Conservation (phyloP, 2,329 filamentous ascomycete genomes). For the Pyricularia pennisetigena region DNA sequence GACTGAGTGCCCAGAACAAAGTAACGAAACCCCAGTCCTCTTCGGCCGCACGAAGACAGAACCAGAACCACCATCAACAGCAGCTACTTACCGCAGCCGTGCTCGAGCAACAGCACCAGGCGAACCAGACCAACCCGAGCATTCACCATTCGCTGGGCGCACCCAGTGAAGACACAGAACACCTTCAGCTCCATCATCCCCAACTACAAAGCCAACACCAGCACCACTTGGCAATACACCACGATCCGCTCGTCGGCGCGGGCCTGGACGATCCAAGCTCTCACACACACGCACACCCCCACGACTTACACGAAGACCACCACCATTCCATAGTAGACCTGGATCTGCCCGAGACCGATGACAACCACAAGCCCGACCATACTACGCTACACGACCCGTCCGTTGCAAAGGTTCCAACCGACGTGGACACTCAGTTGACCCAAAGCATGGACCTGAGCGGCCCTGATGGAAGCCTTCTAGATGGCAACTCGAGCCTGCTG, state of each 20-base stretch:
- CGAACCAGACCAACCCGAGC: neutral
- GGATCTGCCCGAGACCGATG: neutral
- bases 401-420: neutral
- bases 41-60: conserved; percentile 17
- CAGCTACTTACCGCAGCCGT: conserved; percentile 5
- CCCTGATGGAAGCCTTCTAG: conserved; percentile 19
- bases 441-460: conserved; percentile 16
- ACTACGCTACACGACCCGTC: conserved; percentile 1
- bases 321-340: conserved; percentile 3
- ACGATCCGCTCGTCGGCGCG: neutral
- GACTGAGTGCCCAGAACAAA: conserved; percentile 22
- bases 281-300: conserved; percentile 19
- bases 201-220: neutral
- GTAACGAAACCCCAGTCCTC: conserved; percentile 28
- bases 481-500: conserved; percentile 15
- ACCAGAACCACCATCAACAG: conserved; percentile 10
- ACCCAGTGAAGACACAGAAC: neutral
- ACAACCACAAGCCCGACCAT: conserved; percentile 5
- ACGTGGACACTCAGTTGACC: neutral
- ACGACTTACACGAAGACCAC: neutral
- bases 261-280: neutral
- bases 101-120: conserved; percentile 3
- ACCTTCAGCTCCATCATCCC: conserved; percentile 4
- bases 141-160: neutral
- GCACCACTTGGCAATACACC: neutral